Base-by-base conservation (phyloP, 2,329 filamentous ascomycete genomes). In the Epichloe amarillans region DNA sequence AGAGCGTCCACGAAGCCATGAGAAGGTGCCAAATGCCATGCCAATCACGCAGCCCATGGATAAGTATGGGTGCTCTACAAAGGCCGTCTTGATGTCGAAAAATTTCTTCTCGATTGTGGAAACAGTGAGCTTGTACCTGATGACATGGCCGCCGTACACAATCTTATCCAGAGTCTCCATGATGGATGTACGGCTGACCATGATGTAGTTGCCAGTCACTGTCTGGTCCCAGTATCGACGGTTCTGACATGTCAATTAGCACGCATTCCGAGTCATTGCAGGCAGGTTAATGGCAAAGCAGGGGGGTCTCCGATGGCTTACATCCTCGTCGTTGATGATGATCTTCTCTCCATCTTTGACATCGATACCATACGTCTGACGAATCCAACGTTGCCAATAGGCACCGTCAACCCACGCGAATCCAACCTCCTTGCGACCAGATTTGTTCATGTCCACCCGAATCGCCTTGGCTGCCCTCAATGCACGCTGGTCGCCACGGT, bases 361-460 rank as follows among this genome's bases (percentile, higher is more conserved):
- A 59, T 94, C 86, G 58, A 97, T 85, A 50, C 91, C 91, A 62
- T 95, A 98, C 0, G 91, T 96, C n/a, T 84, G 90, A 58, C 85
- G 79, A 56, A 98, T 81, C 93, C 93, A 98, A 55, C 91, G 80
- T 68, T 97, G 90, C 93, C 93, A 98, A 67, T 97, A 97, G 7
- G 88, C 80, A 47, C 90, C 89, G 64, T 98, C 93, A 12, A 97
- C 88, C 93, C 93, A 98, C 12, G 93, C 93, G 67, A 98, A 98
- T 8, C 82, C 80, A 41, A 97, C 89, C 64, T 95, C 86, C 66
- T 91, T 95, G 59, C 84, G 84, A 62, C 89, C 83, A 49, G 88
- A 80, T 63, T 86, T 85, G 59, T 91, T 85, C 80, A 96, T 94
- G 59, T 89, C 87, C 64, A 98, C 90, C 35, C 83, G 82, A 62